Base-by-base conservation (phyloP, 345 rosid species). In the Aegle marmelos region DNA sequence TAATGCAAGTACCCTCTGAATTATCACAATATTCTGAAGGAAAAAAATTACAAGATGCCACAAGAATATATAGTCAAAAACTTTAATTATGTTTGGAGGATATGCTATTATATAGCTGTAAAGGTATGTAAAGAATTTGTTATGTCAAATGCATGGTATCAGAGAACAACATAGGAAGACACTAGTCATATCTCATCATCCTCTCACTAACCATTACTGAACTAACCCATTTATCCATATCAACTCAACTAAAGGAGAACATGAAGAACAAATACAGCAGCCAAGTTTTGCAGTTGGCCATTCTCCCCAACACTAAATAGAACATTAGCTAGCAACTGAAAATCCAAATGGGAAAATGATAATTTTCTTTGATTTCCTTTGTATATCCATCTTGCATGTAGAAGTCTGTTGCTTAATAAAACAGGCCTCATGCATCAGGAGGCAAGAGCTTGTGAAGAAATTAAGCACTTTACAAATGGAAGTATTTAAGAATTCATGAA, bases 341-440 rank as follows among this genome's bases (percentile, higher is more conserved):
- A 73, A 36, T 36, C 34, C 45, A 37, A 36, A 73, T 16, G 25
- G 9, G 22, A 62, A 24, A 2, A 25, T n/a, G 61, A 50, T n/a
- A 4, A 48, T 50, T 59, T 66, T 11, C 4, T 2, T 74, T 72
- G 57, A 28, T 53, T 50, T 17, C 41, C 41, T 39, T 27, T 59
- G n/a, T 54, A 76, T 77, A 59, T 70, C 68, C 33, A 57, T 57
- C 63, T 33, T 36, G 37, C 36, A 66, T 59, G 70, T 41, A 24
- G 33, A 53, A 39, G 21, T 74, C 48, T 82, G 34, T 71, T 28
- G 57, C 69, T 65, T 60, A n/a, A 76, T 48, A 58, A 6, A 59
- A 71, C 45, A 76, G 68, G 72, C 69, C 54, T 58, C 65, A 45
- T 41, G 59, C 48, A 77, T 78, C 76, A 68, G 41, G 31, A 54